A percentile compares a stretch with the other conserved stretches of the same genome.
Conservation (phyloP, 345 rosid genomes). For the Populus ilicifolia region DNA sequence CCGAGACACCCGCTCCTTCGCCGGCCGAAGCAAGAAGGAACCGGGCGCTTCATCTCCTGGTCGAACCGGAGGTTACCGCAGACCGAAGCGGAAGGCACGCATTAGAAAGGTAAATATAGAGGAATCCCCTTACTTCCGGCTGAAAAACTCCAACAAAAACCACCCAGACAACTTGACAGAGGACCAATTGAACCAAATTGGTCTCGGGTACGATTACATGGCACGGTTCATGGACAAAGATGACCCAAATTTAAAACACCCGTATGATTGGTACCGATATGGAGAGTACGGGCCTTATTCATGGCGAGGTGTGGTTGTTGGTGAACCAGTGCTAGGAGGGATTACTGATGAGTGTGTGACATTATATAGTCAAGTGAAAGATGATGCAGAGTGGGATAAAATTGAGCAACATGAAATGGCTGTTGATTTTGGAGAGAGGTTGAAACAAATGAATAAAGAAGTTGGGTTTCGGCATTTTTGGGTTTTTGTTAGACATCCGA, state of each 20-base stretch:
- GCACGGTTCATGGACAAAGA: constrained; percentile 88
- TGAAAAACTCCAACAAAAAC: constrained; percentile 53
- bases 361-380: constrained; percentile 54
- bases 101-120: constrained; percentile 40
- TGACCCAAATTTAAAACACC: constrained; percentile 82
- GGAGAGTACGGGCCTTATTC: constrained; percentile 95
- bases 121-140: constrained; percentile 62
- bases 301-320: constrained; percentile 94
- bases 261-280: constrained; percentile 84
- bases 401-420: constrained; percentile 88
- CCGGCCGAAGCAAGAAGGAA: constrained; percentile 88
- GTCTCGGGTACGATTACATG: constrained; percentile 87
- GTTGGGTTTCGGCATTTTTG: constrained; percentile 75
- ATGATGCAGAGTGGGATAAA: constrained; percentile 79
- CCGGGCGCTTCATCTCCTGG: constrained; percentile 56
- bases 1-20: constrained; percentile 53
- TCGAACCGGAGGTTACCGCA: constrained; percentile 54
- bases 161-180: constrained; percentile 80
- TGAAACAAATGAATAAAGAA: constrained; percentile 53
- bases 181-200: constrained; percentile 70
- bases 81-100: constrained; percentile 41
- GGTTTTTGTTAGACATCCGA: constrained; percentile 93
- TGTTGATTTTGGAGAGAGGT: constrained; percentile 57
- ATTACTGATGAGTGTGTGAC: constrained; percentile 76
- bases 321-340: constrained; percentile 78